phyloP scores from a whole-genome alignment of 139 green algal species.

The Micromonas pusilla region DNA sequence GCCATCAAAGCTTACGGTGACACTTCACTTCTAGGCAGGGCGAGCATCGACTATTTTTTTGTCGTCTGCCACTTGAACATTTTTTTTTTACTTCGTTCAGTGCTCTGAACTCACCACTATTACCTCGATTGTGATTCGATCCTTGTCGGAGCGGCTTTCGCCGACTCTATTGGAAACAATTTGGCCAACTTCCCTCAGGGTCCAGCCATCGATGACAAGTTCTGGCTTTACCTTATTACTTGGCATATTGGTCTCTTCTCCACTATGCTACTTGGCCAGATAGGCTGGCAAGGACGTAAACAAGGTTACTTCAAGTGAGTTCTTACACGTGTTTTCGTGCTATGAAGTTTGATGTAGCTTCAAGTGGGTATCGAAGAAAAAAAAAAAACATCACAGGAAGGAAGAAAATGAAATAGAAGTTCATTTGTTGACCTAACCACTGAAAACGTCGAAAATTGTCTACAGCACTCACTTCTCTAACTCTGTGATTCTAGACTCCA shows the following conservation, averaged over 20 bases:
- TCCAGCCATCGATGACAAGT: conserved; percentile 26
- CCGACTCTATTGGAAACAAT: conserved; percentile 2
- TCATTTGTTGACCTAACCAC: too few relatives aligned
- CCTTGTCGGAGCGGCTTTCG: not conserved
- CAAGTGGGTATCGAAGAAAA: not conserved
- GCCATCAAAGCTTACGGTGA: conserved; percentile 7
- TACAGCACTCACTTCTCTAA: too few relatives aligned
- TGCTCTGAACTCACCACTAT: not conserved
- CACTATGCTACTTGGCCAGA: conserved; percentile 52
- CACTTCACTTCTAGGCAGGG: conserved; percentile 3
- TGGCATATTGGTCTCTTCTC: conserved; percentile 66
- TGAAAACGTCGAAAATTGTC: too few relatives aligned
- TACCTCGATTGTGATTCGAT: not conserved
- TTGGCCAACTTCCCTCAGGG: conserved; percentile 35
- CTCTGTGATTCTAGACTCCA: too few relatives aligned
- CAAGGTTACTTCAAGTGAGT: conserved; percentile 44
- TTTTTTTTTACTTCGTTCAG: not conserved
- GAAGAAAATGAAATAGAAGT: too few relatives aligned
- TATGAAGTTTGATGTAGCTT: not conserved
- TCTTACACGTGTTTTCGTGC: not conserved
- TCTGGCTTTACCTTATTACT: conserved; percentile 42
- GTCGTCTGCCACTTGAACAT: not conserved
- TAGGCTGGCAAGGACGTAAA: conserved; percentile 53
- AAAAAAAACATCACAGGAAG: not conserved
- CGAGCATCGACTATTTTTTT: too few relatives aligned